A percentile compares a stretch with the other conserved stretches of the same genome.
Conservation (phyloP, 164 flowering plant species). For the Chimonanthus praecox region DNA sequence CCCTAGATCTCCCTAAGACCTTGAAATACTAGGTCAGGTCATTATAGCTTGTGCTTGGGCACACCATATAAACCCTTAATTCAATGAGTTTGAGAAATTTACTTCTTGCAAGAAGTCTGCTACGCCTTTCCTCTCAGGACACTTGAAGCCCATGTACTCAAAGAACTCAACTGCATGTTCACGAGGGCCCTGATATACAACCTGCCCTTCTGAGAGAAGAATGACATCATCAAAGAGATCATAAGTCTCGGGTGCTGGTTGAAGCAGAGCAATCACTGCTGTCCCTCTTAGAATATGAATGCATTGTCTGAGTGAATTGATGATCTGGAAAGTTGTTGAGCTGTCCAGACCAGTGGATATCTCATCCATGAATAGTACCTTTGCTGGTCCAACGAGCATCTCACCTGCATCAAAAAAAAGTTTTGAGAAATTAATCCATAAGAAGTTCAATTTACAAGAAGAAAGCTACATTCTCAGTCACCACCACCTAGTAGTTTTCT, state of each 20-base stretch:
- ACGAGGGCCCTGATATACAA: constrained; percentile 84
- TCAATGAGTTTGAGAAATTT: neutral
- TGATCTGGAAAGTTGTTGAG: constrained; percentile 86
- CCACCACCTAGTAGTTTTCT: too few relatives aligned
- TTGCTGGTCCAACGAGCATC: constrained; percentile 91
- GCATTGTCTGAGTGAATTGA: constrained; percentile 77
- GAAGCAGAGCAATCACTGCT: constrained; percentile 71
- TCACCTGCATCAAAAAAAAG: constrained; percentile 41
- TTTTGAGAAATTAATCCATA: too few relatives aligned
- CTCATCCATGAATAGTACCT: constrained; percentile 82
- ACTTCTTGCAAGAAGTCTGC: constrained; percentile 96
- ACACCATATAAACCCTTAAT: too few relatives aligned
- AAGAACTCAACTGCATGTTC: constrained; percentile 71
- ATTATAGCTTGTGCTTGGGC: too few relatives aligned
- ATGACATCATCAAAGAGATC: constrained; percentile 80
- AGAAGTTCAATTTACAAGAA: neutral
- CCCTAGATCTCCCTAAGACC: too few relatives aligned
- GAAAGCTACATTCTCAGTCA: too few relatives aligned
- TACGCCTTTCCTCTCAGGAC: constrained; percentile 81
- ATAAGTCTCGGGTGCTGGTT: constrained; percentile 86
- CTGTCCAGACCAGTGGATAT: constrained; percentile 95
- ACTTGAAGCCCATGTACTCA: constrained; percentile 58
- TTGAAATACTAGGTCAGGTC: too few relatives aligned
- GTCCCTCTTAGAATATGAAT: constrained; percentile 65
- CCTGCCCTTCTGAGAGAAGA: constrained; percentile 74